Evolutionary conservation across 768 basidiomycete genomes (phyloP).

Genomic region (Amanita pallidorosea): DNA sequence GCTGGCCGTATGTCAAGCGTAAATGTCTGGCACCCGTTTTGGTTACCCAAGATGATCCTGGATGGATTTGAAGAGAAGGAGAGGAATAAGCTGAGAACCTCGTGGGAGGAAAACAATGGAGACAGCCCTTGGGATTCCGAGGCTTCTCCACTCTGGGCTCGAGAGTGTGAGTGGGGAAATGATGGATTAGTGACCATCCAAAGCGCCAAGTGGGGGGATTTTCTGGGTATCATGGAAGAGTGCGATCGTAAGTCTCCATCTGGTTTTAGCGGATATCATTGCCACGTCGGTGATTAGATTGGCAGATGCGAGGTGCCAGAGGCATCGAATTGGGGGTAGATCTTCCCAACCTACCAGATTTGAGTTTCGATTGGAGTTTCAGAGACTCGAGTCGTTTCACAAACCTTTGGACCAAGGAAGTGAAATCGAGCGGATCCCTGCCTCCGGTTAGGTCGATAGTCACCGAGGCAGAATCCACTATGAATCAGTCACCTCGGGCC

Average conservation of each 20-base stretch:
- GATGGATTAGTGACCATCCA: conserved; percentile 90
- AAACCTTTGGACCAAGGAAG: conserved; percentile 48
- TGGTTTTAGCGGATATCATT: background rate
- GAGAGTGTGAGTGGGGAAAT: conserved; percentile 64
- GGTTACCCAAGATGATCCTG: conserved; percentile 91
- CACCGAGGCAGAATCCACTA: conserved; percentile 8
- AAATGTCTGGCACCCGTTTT: conserved; percentile 87
- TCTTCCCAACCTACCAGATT: conserved; percentile 36
- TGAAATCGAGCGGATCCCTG: conserved; percentile 21
- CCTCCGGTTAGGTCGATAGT: background rate
- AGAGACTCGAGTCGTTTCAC: conserved; percentile 58
- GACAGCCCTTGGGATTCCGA: conserved; percentile 6
- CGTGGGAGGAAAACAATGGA: conserved; percentile 23
- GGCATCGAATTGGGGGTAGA: conserved; percentile 63
- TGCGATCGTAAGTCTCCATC: conserved; percentile 53
- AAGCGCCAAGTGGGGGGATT: conserved; percentile 93
- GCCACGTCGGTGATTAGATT: conserved; percentile 33
- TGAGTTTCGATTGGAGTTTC: conserved; percentile 37
- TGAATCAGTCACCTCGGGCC: background rate
- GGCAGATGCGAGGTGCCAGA: conserved; percentile 88
- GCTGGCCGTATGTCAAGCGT: conserved; percentile 63
- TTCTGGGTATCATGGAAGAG: conserved; percentile 79
- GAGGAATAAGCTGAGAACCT: conserved; percentile 29
- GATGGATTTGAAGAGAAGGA: conserved; percentile 71
- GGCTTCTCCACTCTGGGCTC: conserved; percentile 31